phyloP scores from a whole-genome alignment of 1,139 yeast species.

The Suhomyces coccinellae region DNA sequence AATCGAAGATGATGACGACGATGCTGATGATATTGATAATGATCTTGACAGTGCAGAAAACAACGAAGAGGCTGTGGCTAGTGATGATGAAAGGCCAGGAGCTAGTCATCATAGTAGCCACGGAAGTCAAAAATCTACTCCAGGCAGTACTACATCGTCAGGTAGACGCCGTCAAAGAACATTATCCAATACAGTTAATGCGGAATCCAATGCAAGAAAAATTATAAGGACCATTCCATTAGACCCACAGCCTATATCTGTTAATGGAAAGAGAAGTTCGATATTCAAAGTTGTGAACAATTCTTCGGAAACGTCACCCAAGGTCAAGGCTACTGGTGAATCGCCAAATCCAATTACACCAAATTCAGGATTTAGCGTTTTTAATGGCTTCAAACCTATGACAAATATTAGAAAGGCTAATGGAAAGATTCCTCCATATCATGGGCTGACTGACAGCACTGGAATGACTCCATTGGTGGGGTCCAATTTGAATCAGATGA shows the following conservation, averaged over 20 bases:
- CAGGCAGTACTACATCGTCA: conserved; percentile 35
- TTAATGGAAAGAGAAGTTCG: conserved; percentile 36
- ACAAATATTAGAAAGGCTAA: neutral
- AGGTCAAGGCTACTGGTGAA: conserved; percentile 14
- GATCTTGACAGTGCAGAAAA: conserved; percentile 23
- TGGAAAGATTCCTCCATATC: neutral
- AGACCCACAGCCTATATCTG: conserved; percentile 74
- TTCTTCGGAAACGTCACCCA: conserved; percentile 32
- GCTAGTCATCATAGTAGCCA: conserved; percentile 14
- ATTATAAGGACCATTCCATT: conserved; percentile 76
- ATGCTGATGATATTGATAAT: conserved; percentile 3
- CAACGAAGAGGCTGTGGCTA: conserved; percentile 27
- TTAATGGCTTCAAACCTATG: conserved; percentile 1
- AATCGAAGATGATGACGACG: conserved; percentile 1
- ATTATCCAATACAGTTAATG: conserved; percentile 54
- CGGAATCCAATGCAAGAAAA: conserved; percentile 69
- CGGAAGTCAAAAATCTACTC: conserved; percentile 38
- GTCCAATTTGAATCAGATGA: conserved; percentile 1
- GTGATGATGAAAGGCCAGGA: conserved; percentile 28
- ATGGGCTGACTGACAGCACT: neutral
- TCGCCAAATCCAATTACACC: conserved; percentile 5
- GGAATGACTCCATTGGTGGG: conserved; percentile 1
- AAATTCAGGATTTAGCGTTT: neutral
- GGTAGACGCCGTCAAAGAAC: conserved; percentile 44
- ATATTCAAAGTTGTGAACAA: conserved; percentile 43